Evolutionary conservation across 2,329 filamentous ascomycete species (phyloP), one percentile per base, ranked within the genome.

Genomic region (Arthrobotrys musiformis): DNA sequence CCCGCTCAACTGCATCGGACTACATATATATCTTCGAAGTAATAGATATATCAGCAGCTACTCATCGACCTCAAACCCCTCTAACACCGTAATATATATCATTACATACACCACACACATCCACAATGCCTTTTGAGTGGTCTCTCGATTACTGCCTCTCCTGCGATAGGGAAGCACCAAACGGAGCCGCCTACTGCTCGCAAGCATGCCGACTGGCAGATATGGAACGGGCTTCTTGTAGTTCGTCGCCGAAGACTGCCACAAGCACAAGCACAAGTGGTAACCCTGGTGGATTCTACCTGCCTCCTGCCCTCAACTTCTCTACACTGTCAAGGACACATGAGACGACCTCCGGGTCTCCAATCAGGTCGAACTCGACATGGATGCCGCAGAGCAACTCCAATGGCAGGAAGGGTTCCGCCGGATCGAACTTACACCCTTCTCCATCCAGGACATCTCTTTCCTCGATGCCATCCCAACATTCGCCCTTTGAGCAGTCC

Each of bases 81-180:
- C 33, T 60, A 61, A 72, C 58, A 58, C 19, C 44, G 19, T 44
- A 48, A 48, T 15, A 2, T 4, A 48, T 9, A 44, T 8, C 35
- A 72, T 26, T 48, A 60, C 56, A 61, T 22, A 19, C 42, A 61
- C 26, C 60, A 64, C 17, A 66, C 24, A 58, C 35, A 52, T 40
- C 44, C 69, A 73, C 50, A 73, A 76, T 76, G 72, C 72, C 72
- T 63, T 76, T 76, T 40, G 72, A 76, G 50, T 97, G 94, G 93
- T 92, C 92, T 81, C 92, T 92, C 84, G 91, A 96, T 85, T 97
- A 93, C 88, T 97, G 94, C 87, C 90, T 97, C 81, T 90, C 92
- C 86, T 97, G 94, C 86, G 94, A 97, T 86, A 69, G 72, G 63
- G 72, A 76, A 66, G 72, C 72, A 58, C 72, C 72, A 37, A 76